Percentiles rank a stretch among this genome's conserved stretches.
Evolutionary conservation across 257 asterid species (phyloP).

Genomic region (Orobanche coerulescens): DNA sequence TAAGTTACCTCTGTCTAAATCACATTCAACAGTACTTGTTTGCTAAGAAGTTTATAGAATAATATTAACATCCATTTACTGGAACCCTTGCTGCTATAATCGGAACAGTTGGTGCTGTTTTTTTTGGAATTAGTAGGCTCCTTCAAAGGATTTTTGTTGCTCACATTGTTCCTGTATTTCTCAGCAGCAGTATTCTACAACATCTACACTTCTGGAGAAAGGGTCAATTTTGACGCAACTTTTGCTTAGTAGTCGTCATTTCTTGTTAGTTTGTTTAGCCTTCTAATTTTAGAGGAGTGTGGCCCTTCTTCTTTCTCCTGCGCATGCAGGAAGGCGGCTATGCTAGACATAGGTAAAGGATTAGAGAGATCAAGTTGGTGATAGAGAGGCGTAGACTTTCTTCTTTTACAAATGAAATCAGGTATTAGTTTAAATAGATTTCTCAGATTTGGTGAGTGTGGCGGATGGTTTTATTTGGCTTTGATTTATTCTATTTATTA

Average conservation of each 20-base stretch:
- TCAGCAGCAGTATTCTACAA: constrained; percentile 63
- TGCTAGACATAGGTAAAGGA: no score
- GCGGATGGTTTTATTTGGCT: no score
- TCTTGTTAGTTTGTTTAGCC: not conserved
- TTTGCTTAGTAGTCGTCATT: not conserved
- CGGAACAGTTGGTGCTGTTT: constrained; percentile 94
- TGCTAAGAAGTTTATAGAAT: constrained; percentile 6
- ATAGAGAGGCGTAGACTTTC: no score
- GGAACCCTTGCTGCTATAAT: constrained; percentile 81
- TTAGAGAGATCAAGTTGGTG: no score
- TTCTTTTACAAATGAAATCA: no score
- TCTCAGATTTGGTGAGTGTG: no score
- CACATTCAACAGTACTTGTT: constrained; percentile 3
- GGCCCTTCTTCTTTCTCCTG: no score
- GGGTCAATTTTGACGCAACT: constrained; percentile 64
- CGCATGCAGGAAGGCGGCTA: no score
- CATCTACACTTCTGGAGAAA: constrained; percentile 66
- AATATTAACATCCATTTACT: constrained; percentile 22
- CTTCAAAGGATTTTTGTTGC: constrained; percentile 69
- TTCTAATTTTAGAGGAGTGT: not conserved
- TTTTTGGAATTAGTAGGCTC: constrained; percentile 80
- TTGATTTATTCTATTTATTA: no score
- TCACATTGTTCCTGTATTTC: constrained; percentile 68
- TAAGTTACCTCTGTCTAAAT: constrained; percentile 27
- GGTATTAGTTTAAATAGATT: no score